phyloP scores from a whole-genome alignment of 2,329 filamentous ascomycete genomes.

The Microdochium trichocladiopsis region DNA sequence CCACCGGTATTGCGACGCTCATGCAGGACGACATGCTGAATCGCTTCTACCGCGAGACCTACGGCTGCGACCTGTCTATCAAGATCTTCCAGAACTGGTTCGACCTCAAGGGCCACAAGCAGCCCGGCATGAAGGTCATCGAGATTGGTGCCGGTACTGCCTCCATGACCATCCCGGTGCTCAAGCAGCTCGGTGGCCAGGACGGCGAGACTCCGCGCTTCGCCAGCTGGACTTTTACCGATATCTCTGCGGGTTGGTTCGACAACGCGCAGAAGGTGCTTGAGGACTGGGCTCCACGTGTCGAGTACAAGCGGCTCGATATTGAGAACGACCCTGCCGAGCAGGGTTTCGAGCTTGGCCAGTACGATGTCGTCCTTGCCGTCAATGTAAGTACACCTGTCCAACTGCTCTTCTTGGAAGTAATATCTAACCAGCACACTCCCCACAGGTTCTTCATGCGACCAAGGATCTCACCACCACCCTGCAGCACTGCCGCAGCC shows the following conservation, averaged over 20 bases:
- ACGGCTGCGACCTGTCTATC: constrained; percentile 7
- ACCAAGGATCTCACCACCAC: constrained; percentile 5
- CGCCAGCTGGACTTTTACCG: constrained; percentile 26
- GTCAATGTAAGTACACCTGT: constrained; percentile 8
- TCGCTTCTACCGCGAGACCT: constrained; percentile 7
- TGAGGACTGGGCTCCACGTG: constrained; percentile 8
- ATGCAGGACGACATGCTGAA: constrained; percentile 4
- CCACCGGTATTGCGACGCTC: constrained; percentile 1
- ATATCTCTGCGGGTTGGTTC: constrained; percentile 31
- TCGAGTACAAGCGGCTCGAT: constrained; percentile 26
- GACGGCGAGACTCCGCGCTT: constrained; percentile 9
- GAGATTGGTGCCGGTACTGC: constrained; percentile 29
- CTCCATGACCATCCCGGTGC: constrained; percentile 16
- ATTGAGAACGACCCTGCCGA: constrained; percentile 8
- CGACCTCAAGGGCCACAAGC: constrained; percentile 18
- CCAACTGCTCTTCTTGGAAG: not conserved
- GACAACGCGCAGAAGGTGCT: constrained; percentile 18
- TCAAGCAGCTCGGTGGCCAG: constrained; percentile 11
- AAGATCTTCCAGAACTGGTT: constrained; percentile 6
- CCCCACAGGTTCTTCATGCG: constrained; percentile 5
- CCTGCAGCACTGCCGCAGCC: constrained; percentile 4
- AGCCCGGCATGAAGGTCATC: constrained; percentile 23
- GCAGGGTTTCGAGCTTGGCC: constrained; percentile 6
- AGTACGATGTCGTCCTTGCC: constrained; percentile 9
- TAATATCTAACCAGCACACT: not conserved